A percentile compares a stretch with the other conserved stretches of the same genome.
Evolutionary conservation across 2,329 filamentous ascomycete species (phyloP).

Genomic region (Fusarium neocosmosporiellum): DNA sequence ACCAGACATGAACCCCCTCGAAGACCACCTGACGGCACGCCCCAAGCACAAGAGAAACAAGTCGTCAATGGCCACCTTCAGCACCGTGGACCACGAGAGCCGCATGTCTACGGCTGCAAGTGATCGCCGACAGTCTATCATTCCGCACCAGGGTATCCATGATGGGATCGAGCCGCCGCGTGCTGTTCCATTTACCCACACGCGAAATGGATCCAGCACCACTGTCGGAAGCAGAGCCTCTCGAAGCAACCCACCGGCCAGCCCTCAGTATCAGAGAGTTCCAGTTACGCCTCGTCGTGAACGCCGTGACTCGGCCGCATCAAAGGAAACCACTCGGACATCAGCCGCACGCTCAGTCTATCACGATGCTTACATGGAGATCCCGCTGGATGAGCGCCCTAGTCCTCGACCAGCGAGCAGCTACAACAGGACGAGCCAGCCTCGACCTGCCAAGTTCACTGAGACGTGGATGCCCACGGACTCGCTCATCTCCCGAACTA

Average conservation of each 20-base stretch:
- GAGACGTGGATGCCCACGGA: conserved; percentile 67
- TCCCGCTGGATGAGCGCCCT: conserved; percentile 57
- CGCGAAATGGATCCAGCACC: conserved; percentile 71
- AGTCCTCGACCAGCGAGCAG: conserved; percentile 42
- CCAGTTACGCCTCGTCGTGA: conserved; percentile 57
- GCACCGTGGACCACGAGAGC: conserved; percentile 65
- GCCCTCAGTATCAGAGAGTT: conserved; percentile 63
- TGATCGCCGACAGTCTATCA: conserved; percentile 55
- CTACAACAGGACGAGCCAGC: conserved; percentile 43
- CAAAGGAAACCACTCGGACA: conserved; percentile 59
- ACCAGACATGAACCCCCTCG: conserved; percentile 95
- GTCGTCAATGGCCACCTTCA: conserved; percentile 62
- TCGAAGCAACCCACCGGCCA: conserved; percentile 63
- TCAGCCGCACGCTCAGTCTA: conserved; percentile 53
- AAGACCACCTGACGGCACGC: conserved; percentile 83
- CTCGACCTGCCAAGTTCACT: conserved; percentile 60
- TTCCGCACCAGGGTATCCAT: conserved; percentile 58
- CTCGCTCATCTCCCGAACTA: conserved; percentile 64
- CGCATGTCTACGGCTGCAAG: conserved; percentile 63
- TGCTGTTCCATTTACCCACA: conserved; percentile 83
- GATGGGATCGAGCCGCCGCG: conserved; percentile 60
- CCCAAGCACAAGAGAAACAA: conserved; percentile 79
- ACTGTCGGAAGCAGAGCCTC: conserved; percentile 67
- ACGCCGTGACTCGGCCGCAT: conserved; percentile 56
- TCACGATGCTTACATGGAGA: conserved; percentile 61